Evolutionary conservation across 495 filamentous ascomycete species (phyloP), one percentile per base, ranked within the genome.

Genomic region (Aspergillus sclerotioniger): DNA sequence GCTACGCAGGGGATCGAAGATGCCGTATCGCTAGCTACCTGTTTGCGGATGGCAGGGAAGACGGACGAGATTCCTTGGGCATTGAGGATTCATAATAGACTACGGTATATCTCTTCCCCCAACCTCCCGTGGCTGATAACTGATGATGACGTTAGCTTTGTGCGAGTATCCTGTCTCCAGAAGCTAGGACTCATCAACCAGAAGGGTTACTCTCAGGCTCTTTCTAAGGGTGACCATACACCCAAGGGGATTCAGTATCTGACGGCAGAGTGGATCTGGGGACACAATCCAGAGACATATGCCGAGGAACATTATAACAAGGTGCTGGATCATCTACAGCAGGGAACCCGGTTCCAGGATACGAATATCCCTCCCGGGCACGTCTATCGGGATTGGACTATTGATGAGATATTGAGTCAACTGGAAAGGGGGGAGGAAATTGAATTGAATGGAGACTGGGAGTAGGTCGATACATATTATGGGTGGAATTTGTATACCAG

Each of bases 1-100:
- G 88, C 85, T 0, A 86, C 80, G 25, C 84, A 89, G 61, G 84
- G 82, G 2, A 83, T 91, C 53, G 88, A 90, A 65, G 88, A 90
- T 67, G 88, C 83, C 1, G 77, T 83, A 0, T 84, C 82, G 1
- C 64, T 90, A 4, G 86, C 87, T 0, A 76, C 82, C 6, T 85
- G 81, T 53, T 74, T 90, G 51, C 68, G 72, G 59, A 44, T 67
- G 17, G 83, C 73, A 1, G 82, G 80, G 0, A 84, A 82, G 61
- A 73, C 64, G 0, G 77, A 81, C 9, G 20, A 4, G 17, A 21
- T 21, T 8, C 44, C 44, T 9, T 28, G 17, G 44, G 44, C 17
- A 3, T 20, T 28, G 17, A 20, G 44, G 3, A 21, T 47, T 6
- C 21, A 47, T 13, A 47, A 47, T 21, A 20, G 10, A 3, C 17